Evolutionary conservation across 768 basidiomycete species (phyloP).

Genomic region (Psilocybe subaeruginosa): DNA sequence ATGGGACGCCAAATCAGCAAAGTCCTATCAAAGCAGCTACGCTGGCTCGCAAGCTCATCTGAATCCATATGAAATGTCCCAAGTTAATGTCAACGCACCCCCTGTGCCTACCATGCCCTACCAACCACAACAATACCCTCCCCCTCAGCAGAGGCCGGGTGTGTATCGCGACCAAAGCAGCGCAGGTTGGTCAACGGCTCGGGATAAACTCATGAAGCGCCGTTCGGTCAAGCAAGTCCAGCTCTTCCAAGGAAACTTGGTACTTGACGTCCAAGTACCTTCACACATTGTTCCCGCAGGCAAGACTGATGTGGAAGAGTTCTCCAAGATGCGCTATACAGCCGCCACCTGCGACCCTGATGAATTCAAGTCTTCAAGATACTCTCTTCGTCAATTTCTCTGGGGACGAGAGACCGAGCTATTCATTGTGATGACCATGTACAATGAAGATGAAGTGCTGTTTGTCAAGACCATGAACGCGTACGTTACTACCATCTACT

Average conservation of each 20-base stretch:
- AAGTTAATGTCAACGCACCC: conserved; percentile 43
- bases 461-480: conserved; percentile 86
- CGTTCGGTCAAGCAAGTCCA: conserved; percentile 80
- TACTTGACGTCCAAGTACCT: conserved; percentile 83
- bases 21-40: conserved; percentile 67
- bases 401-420: conserved; percentile 84
- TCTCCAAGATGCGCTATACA: conserved; percentile 85
- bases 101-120: conserved; percentile 61
- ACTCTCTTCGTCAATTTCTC: conserved; percentile 79
- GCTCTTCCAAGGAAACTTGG: conserved; percentile 81
- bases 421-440: conserved; percentile 97
- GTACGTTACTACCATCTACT: conserved; percentile 40
- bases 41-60: conserved; percentile 77
- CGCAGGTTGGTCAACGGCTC: conserved; percentile 66
- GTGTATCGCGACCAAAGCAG: conserved; percentile 49
- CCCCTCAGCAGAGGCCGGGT: conserved; percentile 48
- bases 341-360: conserved; percentile 91
- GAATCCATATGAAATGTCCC: conserved; percentile 65
- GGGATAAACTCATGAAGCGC: conserved; percentile 83
- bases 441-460: conserved; percentile 86
- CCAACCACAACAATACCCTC: conserved; percentile 62
- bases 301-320: conserved; percentile 67
- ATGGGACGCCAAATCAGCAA: conserved; percentile 55
- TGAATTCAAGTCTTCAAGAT: conserved; percentile 78
- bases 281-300: conserved; percentile 75